Conservation (phyloP, 208 protist species). For the Acanthamoeba culbertsoni region DNA sequence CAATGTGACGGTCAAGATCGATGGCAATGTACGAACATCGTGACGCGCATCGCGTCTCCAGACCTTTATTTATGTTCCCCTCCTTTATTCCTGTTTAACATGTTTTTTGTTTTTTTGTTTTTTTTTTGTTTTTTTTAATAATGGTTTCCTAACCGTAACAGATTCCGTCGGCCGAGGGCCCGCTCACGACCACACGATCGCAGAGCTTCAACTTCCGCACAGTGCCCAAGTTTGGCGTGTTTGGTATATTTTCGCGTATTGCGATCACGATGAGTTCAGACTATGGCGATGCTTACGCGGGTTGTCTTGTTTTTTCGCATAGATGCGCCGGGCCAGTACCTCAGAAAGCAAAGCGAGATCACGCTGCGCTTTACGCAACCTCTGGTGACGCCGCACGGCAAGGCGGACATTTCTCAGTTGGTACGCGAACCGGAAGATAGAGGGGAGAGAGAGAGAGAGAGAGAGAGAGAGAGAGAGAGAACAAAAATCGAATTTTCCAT, state of each 20-base stretch:
- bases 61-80: background rate
- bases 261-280: no score
- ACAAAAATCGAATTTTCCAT: no score
- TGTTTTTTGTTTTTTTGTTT: no score
- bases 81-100: background rate
- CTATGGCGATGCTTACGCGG: no score
- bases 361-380: background rate
- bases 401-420: background rate
- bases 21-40: background rate
- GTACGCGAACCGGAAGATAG: background rate
- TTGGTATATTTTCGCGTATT: background rate
- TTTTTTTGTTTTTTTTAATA: no score
- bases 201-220: constrained; percentile 48
- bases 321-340: background rate
- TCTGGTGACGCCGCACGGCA: background rate
- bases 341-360: background rate
- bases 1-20: constrained; percentile 38
- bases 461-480: no score
- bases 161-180: constrained; percentile 32
- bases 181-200: background rate
- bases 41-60: background rate
- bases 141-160: no score
- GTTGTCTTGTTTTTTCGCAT: background rate
- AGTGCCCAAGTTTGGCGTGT: background rate
- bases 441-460: no score